A percentile compares a stretch with the other conserved stretches of the same genome.
These are phyloP conservation scores for Trifolium pratense DNA, from an alignment of 306 rosid genomes.

Conservation along the genomic window DNA sequence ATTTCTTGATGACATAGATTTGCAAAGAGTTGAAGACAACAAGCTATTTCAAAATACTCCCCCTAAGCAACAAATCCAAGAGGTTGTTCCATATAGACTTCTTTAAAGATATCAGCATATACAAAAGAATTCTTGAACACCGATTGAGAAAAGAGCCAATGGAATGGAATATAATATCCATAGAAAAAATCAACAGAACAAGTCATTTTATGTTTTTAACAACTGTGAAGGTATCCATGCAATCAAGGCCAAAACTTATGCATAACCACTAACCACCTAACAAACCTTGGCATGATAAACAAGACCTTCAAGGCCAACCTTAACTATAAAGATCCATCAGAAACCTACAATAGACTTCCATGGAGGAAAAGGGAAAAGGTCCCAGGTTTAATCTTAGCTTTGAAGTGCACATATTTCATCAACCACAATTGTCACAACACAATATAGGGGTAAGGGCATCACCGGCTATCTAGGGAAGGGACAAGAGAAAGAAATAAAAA, in stretches of 20 bases:
- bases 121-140: background rate
- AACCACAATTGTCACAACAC: background rate
- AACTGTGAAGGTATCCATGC: background rate
- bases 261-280: background rate
- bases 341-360: constrained; percentile 1
- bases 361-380: background rate
- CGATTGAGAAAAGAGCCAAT: background rate
- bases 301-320: constrained; percentile 4
- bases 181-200: background rate
- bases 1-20: constrained; percentile 6
- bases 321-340: background rate
- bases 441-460: background rate
- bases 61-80: background rate
- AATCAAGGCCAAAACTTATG: background rate
- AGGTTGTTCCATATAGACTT: background rate
- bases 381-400: background rate
- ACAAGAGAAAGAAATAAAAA: background rate
- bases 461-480: constrained; percentile 4
- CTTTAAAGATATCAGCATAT: background rate
- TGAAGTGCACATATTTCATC: background rate
- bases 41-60: background rate
- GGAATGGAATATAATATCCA: background rate
- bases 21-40: background rate
- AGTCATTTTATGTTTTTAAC: background rate
- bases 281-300: background rate